Conservation (phyloP, 1,284 basidiomycete species). For the Trichosporon inkin region DNA sequence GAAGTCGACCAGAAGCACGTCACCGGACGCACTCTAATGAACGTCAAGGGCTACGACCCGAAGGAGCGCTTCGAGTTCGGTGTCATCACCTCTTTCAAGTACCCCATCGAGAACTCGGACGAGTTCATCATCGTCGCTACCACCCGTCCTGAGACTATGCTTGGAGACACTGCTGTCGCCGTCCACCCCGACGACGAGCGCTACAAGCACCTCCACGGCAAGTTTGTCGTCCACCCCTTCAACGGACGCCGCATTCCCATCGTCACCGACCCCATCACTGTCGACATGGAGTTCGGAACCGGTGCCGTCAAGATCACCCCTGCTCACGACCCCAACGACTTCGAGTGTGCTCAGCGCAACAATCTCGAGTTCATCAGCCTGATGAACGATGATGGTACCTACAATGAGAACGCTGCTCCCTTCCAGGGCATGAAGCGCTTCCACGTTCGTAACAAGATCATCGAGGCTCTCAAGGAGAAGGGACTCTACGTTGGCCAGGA, state of each 20-base stretch:
- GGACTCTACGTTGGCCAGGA: slow-evolving; percentile 87
- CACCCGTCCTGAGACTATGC: slow-evolving; percentile 97
- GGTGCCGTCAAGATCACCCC: slow-evolving; percentile 99
- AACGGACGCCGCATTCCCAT: slow-evolving; percentile 82
- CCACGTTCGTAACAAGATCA: slow-evolving; percentile 80
- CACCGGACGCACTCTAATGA: slow-evolving; percentile 79
- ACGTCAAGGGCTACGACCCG: slow-evolving; percentile 86
- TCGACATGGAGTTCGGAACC: slow-evolving; percentile 96
- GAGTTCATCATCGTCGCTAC: slow-evolving; percentile 93
- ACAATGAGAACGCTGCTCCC: slow-evolving; percentile 83
- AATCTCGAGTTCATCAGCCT: slow-evolving; percentile 92
- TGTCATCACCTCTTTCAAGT: slow-evolving; percentile 92
- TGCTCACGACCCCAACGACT: slow-evolving; percentile 98
- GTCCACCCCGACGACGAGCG: slow-evolving; percentile 90
- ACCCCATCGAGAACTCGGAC: slow-evolving; percentile 74
- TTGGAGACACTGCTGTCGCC: slow-evolving; percentile 96
- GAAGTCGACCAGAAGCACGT: slow-evolving; percentile 96
- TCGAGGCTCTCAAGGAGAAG: slow-evolving; percentile 78
- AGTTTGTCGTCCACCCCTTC: slow-evolving; percentile 89
- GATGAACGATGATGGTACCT: slow-evolving; percentile 93
- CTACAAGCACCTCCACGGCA: slow-evolving; percentile 96
- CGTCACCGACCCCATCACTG: slow-evolving; percentile 74
- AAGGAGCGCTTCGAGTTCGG: slow-evolving; percentile 98
- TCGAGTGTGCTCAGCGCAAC: slow-evolving; percentile 87
- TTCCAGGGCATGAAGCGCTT: slow-evolving; percentile 96